These are phyloP conservation scores for Singerocomus inundabilis DNA, from an alignment of 1,284 basidiomycete species.

Conservation along the genomic window DNA sequence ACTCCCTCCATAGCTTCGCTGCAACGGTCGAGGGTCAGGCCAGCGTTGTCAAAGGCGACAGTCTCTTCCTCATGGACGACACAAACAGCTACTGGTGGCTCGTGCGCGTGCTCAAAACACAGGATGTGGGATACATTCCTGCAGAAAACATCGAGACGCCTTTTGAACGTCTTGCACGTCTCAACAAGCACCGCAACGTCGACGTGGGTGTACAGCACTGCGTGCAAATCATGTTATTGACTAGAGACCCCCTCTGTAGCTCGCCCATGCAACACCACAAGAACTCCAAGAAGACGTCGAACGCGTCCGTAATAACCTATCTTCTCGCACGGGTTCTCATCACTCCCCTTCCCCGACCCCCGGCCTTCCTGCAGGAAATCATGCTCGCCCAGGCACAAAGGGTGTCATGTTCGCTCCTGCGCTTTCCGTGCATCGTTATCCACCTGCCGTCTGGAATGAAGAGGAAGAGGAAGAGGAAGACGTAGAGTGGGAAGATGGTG, in stretches of 20 bases:
- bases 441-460: constrained; percentile 78
- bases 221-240: not conserved
- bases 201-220: constrained; percentile 61
- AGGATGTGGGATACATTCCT: constrained; percentile 99
- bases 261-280: constrained; percentile 71
- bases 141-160: constrained; percentile 99
- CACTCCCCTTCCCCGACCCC: constrained; percentile 50
- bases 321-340: constrained; percentile 45
- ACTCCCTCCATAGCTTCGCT: constrained; percentile 89
- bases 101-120: constrained; percentile 92
- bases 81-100: constrained; percentile 99
- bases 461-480: constrained; percentile 78
- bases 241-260: constrained; percentile 40
- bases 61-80: constrained; percentile 91
- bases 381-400: constrained; percentile 30
- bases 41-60: constrained; percentile 95
- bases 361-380: constrained; percentile 26
- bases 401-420: constrained; percentile 60
- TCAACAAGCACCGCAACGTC: constrained; percentile 98
- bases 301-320: constrained; percentile 50
- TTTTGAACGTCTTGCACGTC: constrained; percentile 89
- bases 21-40: constrained; percentile 97
- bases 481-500: constrained; percentile 72
- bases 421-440: constrained; percentile 66
- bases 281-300: constrained; percentile 60